A percentile compares a stretch with the other conserved stretches of the same genome.
Evolutionary conservation across 345 rosid genomes (phyloP).

Genomic region (Abelmoschus esculentus): DNA sequence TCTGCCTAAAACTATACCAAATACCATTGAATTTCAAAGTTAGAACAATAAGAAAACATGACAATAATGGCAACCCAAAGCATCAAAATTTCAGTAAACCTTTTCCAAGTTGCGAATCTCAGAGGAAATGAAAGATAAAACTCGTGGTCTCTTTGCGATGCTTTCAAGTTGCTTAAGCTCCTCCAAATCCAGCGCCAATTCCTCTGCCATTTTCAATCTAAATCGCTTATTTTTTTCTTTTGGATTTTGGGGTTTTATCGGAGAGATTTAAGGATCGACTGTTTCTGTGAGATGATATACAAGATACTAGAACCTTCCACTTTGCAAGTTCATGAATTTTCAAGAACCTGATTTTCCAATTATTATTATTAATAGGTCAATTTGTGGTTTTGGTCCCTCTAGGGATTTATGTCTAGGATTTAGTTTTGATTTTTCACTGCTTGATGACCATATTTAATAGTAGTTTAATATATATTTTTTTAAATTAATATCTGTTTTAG

Average conservation of each 20-base stretch:
- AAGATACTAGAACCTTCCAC: slow-evolving; percentile 5
- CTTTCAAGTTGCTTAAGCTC: slow-evolving; percentile 68
- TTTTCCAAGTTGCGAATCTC: slow-evolving; percentile 64
- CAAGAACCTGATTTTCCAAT: not conserved
- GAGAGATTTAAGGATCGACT: not conserved
- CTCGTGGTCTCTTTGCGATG: slow-evolving; percentile 71
- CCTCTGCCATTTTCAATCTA: slow-evolving; percentile 52
- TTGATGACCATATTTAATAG: no score
- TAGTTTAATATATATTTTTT: no score
- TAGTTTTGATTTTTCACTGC: no score
- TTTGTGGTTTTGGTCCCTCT: no score
- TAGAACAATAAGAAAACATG: not conserved
- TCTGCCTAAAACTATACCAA: no score
- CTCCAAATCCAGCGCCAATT: slow-evolving; percentile 52
- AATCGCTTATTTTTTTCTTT: not conserved
- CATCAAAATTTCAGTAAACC: slow-evolving; percentile 28
- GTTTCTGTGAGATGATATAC: not conserved
- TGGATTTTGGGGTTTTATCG: not conserved
- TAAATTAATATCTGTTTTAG: no score
- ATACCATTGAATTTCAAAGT: not conserved
- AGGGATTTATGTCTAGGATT: no score
- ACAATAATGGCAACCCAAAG: not conserved
- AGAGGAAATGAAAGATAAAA: slow-evolving; percentile 49
- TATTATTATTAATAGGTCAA: no score
- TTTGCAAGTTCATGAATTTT: not conserved